Conservation (phyloP, 345 rosid species). For the Aethionema arabicum region DNA sequence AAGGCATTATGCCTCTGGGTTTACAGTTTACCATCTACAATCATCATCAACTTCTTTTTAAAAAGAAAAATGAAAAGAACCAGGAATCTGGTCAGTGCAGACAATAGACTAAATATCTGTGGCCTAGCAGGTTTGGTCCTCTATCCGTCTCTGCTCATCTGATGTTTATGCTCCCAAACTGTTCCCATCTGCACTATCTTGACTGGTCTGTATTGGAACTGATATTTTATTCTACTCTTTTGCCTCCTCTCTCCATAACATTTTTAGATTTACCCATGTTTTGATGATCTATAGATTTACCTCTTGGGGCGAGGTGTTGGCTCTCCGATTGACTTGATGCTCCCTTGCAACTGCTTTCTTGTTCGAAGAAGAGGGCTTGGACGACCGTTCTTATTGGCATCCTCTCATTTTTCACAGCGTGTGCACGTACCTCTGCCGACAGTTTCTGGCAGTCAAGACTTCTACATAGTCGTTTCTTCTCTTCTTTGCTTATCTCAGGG, state of each 20-base stretch:
- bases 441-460: slow-evolving; percentile 90
- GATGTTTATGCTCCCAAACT: slow-evolving; percentile 18
- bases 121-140: slow-evolving; percentile 23
- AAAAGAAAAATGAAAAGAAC: background rate
- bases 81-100: slow-evolving; percentile 24
- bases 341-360: slow-evolving; percentile 52
- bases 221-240: slow-evolving; percentile 19
- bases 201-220: slow-evolving; percentile 25
- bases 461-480: slow-evolving; percentile 76
- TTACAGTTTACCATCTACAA: slow-evolving; percentile 27
- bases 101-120: slow-evolving; percentile 18
- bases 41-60: slow-evolving; percentile 20
- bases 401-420: slow-evolving; percentile 91
- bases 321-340: slow-evolving; percentile 21
- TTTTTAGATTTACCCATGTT: slow-evolving; percentile 25
- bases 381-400: slow-evolving; percentile 93
- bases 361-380: slow-evolving; percentile 89
- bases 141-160: slow-evolving; percentile 35
- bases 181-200: slow-evolving; percentile 28
- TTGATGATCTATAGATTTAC: slow-evolving; percentile 20
- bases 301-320: slow-evolving; percentile 26
- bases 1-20: slow-evolving; percentile 20
- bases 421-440: slow-evolving; percentile 80
- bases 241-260: slow-evolving; percentile 25
- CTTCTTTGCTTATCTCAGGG: slow-evolving; percentile 77